Percentiles rank a stretch among this genome's conserved stretches.
These are phyloP conservation scores for Erodium maritimum DNA, from an alignment of 345 rosid species.

Conservation along the genomic window DNA sequence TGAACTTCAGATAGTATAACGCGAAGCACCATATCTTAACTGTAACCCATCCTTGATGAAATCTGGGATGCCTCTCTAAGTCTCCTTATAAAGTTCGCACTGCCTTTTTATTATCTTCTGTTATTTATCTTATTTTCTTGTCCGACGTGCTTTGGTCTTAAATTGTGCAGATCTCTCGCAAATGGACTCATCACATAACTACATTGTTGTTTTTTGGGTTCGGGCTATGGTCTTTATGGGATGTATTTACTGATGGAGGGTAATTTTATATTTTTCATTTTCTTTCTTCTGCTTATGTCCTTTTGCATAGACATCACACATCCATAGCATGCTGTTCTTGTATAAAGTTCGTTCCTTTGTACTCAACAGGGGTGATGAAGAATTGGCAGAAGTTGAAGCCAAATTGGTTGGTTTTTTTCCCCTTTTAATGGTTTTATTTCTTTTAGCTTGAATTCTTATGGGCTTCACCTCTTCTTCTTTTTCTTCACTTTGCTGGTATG, in stretches of 20 bases:
- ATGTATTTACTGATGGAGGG: conserved; percentile 61
- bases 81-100: neutral
- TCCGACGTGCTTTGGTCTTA: conserved; percentile 4
- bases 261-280: conserved; percentile 15
- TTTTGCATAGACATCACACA: neutral
- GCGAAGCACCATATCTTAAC: neutral
- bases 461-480: conserved; percentile 9
- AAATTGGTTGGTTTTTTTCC: conserved; percentile 43
- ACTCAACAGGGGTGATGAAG: conserved; percentile 50
- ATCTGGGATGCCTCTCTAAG: neutral
- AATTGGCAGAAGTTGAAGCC: conserved; percentile 85
- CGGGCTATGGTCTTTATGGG: conserved; percentile 88
- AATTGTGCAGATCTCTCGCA: conserved; percentile 65
- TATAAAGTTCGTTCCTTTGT: conserved; percentile 8
- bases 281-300: neutral
- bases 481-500: conserved; percentile 8
- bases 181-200: conserved; percentile 79
- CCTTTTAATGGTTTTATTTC: neutral
- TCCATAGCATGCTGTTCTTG: neutral
- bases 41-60: neutral
- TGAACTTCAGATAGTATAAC: neutral
- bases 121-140: neutral
- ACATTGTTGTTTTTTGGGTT: conserved; percentile 75
- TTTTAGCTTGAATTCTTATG: conserved; percentile 8
- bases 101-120: neutral